Evolutionary conservation across 805 yeast species (phyloP).

Genomic region (Kazachstania africana): DNA sequence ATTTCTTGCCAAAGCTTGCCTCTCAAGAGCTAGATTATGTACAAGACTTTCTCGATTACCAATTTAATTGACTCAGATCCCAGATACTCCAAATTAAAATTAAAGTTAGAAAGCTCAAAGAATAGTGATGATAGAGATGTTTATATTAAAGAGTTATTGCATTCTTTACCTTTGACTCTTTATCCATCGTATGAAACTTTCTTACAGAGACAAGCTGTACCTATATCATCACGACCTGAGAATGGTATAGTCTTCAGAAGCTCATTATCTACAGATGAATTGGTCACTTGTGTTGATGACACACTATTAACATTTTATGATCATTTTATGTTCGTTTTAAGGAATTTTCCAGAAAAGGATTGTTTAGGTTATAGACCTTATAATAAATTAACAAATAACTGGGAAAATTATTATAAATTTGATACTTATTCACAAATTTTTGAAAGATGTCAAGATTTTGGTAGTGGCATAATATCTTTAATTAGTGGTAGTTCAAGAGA

Average conservation of each 20-base stretch:
- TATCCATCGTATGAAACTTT: conserved; percentile 15
- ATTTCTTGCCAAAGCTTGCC: too few relatives aligned
- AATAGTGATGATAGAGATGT: conserved; percentile 18
- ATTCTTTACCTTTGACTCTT: conserved; percentile 16
- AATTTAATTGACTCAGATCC: conserved; percentile 18
- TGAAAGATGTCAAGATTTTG: conserved; percentile 35
- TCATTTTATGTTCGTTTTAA: conserved; percentile 33
- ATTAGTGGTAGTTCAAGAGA: conserved; percentile 27
- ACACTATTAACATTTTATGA: conserved; percentile 34
- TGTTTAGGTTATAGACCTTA: conserved; percentile 37
- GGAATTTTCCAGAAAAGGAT: conserved; percentile 26
- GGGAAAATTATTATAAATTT: conserved; percentile 32
- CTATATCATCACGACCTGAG: conserved; percentile 9
- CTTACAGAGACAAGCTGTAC: conserved; percentile 25
- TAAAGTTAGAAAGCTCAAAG: conserved; percentile 8
- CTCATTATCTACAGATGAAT: conserved; percentile 22
- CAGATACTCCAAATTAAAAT: conserved; percentile 10
- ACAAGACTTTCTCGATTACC: conserved; percentile 9
- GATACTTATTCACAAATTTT: conserved; percentile 34
- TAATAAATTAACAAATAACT: conserved; percentile 26
- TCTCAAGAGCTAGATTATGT: too few relatives aligned
- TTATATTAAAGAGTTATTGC: conserved; percentile 13
- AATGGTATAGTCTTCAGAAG: conserved; percentile 35
- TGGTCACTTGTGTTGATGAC: conserved; percentile 32
- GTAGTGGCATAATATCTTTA: conserved; percentile 41